Conservation (phyloP, 257 asterid genomes). For the Solanum pennellii region DNA sequence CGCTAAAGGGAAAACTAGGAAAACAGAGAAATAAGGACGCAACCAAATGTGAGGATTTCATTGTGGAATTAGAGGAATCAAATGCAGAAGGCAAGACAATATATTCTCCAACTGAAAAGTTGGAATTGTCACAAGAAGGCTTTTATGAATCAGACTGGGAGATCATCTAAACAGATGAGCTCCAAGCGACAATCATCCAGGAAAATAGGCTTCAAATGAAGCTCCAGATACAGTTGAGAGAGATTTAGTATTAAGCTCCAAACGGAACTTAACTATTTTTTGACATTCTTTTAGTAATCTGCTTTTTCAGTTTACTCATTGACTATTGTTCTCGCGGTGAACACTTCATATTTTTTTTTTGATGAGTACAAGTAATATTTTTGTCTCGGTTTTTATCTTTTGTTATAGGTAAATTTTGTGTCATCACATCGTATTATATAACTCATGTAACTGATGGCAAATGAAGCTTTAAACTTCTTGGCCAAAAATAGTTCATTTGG, state of each 20-base stretch:
- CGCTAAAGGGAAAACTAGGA: not conserved
- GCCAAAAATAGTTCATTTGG: not conserved
- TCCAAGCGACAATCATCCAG: not conserved
- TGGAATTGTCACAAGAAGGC: not conserved
- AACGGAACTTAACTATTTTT: not conserved
- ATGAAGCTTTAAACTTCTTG: not conserved
- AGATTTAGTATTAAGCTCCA: not conserved
- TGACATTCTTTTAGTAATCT: not conserved
- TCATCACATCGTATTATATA: not conserved
- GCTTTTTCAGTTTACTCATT: not conserved
- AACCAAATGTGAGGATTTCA: not conserved
- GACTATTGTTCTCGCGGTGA: not conserved
- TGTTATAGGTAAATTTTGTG: not conserved
- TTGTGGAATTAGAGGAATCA: not conserved
- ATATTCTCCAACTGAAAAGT: not conserved
- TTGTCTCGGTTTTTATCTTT: not conserved
- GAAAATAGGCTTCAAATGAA: not conserved
- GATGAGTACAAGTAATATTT: not conserved
- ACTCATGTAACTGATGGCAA: not conserved
- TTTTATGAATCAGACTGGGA: constrained; percentile 21
- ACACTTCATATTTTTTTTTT: not conserved
- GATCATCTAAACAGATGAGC: not conserved
- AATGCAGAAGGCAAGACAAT: not conserved
- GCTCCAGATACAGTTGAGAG: not conserved
- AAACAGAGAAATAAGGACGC: not conserved